These are phyloP conservation scores for Metschnikowia arizonensis DNA, from an alignment of 805 yeast species.

Conservation along the genomic window DNA sequence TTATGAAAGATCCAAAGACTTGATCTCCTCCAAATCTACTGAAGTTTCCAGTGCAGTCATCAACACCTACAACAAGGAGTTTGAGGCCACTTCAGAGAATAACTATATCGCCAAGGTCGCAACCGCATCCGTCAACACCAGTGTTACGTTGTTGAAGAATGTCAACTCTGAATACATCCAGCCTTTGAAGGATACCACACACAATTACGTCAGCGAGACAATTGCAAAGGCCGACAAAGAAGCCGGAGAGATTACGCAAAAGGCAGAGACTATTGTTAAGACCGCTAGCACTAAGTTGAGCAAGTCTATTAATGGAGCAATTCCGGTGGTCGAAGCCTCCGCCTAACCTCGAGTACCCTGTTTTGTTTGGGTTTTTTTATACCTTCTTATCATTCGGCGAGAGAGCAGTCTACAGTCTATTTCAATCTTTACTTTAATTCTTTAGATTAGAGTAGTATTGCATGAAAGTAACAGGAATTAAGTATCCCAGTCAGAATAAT, in stretches of 20 bases:
- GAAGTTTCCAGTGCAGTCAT: conserved; percentile 29
- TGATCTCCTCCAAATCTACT: conserved; percentile 26
- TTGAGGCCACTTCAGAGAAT: conserved; percentile 23
- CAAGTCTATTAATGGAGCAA: conserved; percentile 14
- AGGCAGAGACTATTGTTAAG: conserved; percentile 8
- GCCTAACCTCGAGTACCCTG: conserved; percentile 6
- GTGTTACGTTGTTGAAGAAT: conserved; percentile 28
- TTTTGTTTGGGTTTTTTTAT: background rate
- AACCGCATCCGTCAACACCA: conserved; percentile 34
- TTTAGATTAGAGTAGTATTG: too few relatives aligned
- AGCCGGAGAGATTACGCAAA: conserved; percentile 23
- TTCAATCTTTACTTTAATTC: background rate
- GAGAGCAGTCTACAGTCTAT: background rate
- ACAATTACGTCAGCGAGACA: conserved; percentile 35
- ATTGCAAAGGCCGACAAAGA: conserved; percentile 32
- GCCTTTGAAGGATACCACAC: conserved; percentile 39
- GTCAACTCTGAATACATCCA: conserved; percentile 35
- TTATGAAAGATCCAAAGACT: conserved; percentile 20
- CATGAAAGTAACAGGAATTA: too few relatives aligned
- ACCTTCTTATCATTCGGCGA: background rate
- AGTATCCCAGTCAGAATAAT: too few relatives aligned
- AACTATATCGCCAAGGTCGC: conserved; percentile 31
- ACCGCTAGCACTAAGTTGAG: conserved; percentile 8
- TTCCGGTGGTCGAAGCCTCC: conserved; percentile 19
- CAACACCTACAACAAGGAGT: conserved; percentile 34